Evolutionary conservation across 2,329 filamentous ascomycete genomes (phyloP).

Genomic region (Colletotrichum sp.): DNA sequence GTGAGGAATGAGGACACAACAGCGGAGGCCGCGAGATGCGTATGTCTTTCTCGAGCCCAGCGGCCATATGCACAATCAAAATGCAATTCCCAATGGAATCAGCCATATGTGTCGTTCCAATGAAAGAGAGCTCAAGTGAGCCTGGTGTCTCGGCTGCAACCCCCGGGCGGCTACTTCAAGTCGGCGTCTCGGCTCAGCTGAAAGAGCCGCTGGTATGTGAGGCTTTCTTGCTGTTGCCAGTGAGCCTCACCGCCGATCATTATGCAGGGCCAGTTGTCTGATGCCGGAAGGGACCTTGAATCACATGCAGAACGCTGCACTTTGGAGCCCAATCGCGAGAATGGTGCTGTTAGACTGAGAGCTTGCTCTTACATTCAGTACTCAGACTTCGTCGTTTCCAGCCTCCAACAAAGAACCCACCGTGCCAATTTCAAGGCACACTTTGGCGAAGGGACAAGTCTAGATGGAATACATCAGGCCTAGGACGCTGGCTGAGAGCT

Average conservation of each 20-base stretch:
- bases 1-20: neutral
- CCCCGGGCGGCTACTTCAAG: neutral
- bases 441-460: neutral
- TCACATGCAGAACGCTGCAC: neutral
- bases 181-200: neutral
- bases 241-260: neutral
- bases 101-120: neutral
- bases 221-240: neutral
- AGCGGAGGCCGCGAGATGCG: neutral
- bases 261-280: neutral
- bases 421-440: neutral
- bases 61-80: rapidly evolving
- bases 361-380: rapidly evolving
- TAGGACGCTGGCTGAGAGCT: neutral
- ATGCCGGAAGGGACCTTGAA: neutral
- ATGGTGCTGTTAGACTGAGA: rapidly evolving
- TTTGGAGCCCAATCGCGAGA: neutral
- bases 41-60: neutral
- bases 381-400: rapidly evolving
- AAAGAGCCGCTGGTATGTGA: neutral
- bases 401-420: neutral
- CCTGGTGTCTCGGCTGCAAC: neutral
- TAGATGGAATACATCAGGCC: neutral
- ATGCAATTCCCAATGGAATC: neutral
- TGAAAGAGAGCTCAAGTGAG: neutral